Conservation (phyloP, 495 filamentous ascomycete species). For the Bombardia bombarda region DNA sequence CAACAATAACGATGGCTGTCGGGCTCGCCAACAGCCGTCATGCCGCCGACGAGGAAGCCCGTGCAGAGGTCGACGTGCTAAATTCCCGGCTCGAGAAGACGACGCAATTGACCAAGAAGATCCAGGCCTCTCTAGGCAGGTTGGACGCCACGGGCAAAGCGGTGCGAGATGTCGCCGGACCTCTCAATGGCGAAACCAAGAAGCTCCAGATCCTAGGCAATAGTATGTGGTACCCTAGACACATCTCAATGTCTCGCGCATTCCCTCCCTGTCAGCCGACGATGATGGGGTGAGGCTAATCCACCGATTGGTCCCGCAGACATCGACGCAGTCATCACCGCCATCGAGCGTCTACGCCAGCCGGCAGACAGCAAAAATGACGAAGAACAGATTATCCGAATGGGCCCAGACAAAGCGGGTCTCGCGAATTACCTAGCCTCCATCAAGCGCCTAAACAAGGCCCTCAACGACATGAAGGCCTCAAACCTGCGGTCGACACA, state of each 20-base stretch:
- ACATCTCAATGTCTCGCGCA: background rate
- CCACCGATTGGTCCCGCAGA: constrained; percentile 41
- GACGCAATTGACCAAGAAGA: constrained; percentile 79
- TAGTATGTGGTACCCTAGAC: constrained; percentile 40
- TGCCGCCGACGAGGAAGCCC: constrained; percentile 52
- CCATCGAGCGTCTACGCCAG: constrained; percentile 80
- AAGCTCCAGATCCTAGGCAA: constrained; percentile 73
- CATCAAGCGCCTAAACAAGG: constrained; percentile 77
- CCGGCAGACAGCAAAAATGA: constrained; percentile 80
- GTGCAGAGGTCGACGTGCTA: constrained; percentile 58
- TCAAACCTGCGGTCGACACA: constrained; percentile 89
- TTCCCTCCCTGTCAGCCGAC: background rate
- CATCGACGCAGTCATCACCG: constrained; percentile 75
- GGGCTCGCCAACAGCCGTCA: constrained; percentile 38
- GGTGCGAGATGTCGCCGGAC: constrained; percentile 85
- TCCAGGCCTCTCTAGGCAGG: constrained; percentile 75
- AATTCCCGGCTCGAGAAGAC: constrained; percentile 58
- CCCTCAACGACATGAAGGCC: constrained; percentile 68
- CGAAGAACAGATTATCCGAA: constrained; percentile 85
- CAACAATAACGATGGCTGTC: constrained; percentile 32
- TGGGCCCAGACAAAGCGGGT: constrained; percentile 72
- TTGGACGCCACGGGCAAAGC: constrained; percentile 81
- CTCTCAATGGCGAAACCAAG: constrained; percentile 88
- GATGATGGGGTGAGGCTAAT: constrained; percentile 6
- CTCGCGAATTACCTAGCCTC: constrained; percentile 81